Percentiles rank a stretch among this genome's conserved stretches.
Evolutionary conservation across 371 early-diverging fungal genomes (phyloP).

Genomic region (Mycotypha africana): DNA sequence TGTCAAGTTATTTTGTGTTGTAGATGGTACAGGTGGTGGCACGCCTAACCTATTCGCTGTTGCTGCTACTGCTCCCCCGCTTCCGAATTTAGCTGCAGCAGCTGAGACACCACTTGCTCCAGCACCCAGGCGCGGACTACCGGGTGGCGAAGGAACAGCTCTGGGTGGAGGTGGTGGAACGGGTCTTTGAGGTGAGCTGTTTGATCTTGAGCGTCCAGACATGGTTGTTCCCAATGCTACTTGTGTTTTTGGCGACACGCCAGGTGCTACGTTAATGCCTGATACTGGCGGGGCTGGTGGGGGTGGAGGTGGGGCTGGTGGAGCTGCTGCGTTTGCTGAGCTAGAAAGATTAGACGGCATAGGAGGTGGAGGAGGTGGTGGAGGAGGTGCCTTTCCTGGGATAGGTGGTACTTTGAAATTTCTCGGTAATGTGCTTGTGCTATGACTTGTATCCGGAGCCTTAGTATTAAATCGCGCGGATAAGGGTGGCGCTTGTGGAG

Average conservation of each 20-base stretch:
- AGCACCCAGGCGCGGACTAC: constrained; percentile 7
- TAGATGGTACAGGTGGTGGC: constrained; percentile 25
- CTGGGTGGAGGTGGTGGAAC: constrained; percentile 36
- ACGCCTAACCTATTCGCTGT: not conserved
- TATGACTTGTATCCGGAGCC: constrained; percentile 5
- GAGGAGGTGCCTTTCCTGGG: constrained; percentile 23
- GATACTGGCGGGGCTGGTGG: constrained; percentile 9
- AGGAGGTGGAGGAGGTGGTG: constrained; percentile 26
- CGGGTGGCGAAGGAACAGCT: constrained; percentile 29
- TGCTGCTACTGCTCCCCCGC: not conserved
- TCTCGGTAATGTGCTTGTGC: constrained; percentile 26
- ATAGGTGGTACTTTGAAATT: constrained; percentile 37
- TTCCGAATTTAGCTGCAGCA: not conserved
- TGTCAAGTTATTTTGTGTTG: no score
- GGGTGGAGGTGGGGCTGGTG: constrained; percentile 13
- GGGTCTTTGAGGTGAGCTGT: constrained; percentile 39
- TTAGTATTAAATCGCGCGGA: constrained; percentile 8
- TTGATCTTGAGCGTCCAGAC: constrained; percentile 35
- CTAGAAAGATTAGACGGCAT: no score
- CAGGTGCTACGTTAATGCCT: no score
- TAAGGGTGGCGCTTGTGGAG: constrained; percentile 3
- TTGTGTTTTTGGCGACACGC: constrained; percentile 17
- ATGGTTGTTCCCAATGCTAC: constrained; percentile 20
- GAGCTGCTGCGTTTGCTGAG: constrained; percentile 10
- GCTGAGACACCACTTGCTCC: no score